A percentile compares a stretch with the other conserved stretches of the same genome.
These are phyloP conservation scores for Paulownia fortunei DNA, from an alignment of 257 asterid genomes.

Conservation along the genomic window DNA sequence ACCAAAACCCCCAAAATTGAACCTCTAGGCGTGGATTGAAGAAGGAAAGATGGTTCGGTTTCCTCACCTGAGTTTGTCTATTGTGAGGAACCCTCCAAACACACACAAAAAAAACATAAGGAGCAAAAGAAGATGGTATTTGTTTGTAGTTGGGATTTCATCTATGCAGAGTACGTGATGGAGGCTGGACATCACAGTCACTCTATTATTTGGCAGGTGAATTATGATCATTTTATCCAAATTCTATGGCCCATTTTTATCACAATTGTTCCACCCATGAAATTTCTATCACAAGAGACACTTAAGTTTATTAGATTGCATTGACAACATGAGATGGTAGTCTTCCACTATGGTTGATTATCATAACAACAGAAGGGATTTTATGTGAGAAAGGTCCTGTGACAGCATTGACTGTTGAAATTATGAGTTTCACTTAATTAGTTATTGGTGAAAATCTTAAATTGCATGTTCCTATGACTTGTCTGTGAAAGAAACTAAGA, in stretches of 20 bases:
- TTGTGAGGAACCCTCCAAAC: no score
- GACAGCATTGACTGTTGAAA: slow-evolving; percentile 1
- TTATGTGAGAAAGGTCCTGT: slow-evolving; percentile 18
- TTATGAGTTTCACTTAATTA: background rate
- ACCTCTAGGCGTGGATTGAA: no score
- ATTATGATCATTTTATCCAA: slow-evolving; percentile 3
- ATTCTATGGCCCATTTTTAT: background rate
- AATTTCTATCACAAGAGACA: background rate
- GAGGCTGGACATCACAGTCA: slow-evolving; percentile 56
- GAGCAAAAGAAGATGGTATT: slow-evolving; percentile 57
- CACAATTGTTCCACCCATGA: background rate
- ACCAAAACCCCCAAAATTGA: no score
- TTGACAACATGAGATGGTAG: background rate
- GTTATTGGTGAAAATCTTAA: background rate
- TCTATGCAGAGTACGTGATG: slow-evolving; percentile 73
- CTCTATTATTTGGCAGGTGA: slow-evolving; percentile 72
- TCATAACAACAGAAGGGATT: background rate
- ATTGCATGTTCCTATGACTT: background rate
- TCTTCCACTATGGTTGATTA: slow-evolving; percentile 5
- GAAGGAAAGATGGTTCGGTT: no score
- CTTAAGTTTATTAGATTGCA: background rate
- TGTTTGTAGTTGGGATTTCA: slow-evolving; percentile 76
- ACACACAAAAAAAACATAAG: no score
- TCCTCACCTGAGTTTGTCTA: no score
- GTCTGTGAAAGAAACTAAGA: background rate